Evolutionary conservation across 805 yeast genomes (phyloP).

Genomic region (Wickerhamiella allomyrinae): DNA sequence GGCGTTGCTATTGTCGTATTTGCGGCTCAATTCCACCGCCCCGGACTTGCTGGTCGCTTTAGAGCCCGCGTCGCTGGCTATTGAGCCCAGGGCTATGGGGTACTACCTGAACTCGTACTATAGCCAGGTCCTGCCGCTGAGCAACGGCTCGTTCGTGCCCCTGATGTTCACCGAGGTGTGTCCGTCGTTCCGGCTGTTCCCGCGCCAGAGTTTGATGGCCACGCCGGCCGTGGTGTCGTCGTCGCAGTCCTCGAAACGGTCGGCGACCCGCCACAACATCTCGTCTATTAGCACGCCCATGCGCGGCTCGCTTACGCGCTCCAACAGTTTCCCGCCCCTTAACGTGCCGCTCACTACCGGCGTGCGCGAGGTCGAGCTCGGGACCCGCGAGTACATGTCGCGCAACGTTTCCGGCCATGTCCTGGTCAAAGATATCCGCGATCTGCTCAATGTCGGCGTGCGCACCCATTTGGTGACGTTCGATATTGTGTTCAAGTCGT

Average conservation of each 20-base stretch:
- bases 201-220: conserved; percentile 33
- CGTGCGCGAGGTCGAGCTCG: conserved; percentile 31
- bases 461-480: conserved; percentile 41
- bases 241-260: conserved; percentile 6
- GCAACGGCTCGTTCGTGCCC: conserved; percentile 51
- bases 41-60: conserved; percentile 8
- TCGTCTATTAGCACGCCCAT: neutral
- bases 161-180: conserved; percentile 45
- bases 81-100: conserved; percentile 49
- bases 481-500: conserved; percentile 46
- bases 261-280: conserved; percentile 6
- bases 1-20: conserved; percentile 17
- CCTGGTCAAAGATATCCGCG: conserved; percentile 42
- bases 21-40: conserved; percentile 30
- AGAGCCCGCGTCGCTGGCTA: conserved; percentile 32
- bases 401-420: conserved; percentile 29
- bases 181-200: conserved; percentile 44
- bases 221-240: conserved; percentile 35
- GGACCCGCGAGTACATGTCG: conserved; percentile 24
- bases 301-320: conserved; percentile 11
- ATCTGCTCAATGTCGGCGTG: conserved; percentile 47
- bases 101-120: conserved; percentile 30
- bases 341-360: conserved; percentile 29
- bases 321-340: conserved; percentile 27
- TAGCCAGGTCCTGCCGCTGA: conserved; percentile 39